Conservation (phyloP, 2,329 filamentous ascomycete species). For the Aspergillus sp. region DNA sequence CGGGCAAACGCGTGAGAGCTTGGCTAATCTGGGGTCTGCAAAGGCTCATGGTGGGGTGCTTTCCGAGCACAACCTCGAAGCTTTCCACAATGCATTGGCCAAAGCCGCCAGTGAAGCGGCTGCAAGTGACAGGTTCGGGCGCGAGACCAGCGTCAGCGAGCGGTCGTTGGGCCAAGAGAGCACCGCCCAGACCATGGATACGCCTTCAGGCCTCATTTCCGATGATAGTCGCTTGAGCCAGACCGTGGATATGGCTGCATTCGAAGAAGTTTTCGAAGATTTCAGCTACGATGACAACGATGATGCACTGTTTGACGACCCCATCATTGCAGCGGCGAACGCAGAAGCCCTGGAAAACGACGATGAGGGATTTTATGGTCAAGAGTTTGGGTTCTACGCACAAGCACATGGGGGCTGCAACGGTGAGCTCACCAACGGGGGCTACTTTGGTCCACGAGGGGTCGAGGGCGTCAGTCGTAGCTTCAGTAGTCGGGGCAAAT, state of each 20-base stretch:
- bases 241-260: conserved; percentile 41
- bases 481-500: conserved; percentile 71
- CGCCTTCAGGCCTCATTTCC: conserved; percentile 50
- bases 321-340: conserved; percentile 92
- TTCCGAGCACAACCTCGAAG: conserved; percentile 62
- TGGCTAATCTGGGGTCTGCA: conserved; percentile 38
- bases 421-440: conserved; percentile 72
- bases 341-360: conserved; percentile 91
- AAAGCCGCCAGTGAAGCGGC: conserved; percentile 77
- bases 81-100: conserved; percentile 82
- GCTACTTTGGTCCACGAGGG: conserved; percentile 81
- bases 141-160: conserved; percentile 56
- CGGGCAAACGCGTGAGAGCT: conserved; percentile 29
- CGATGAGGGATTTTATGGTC: conserved; percentile 89
- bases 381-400: conserved; percentile 96
- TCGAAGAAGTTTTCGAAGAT: conserved; percentile 49
- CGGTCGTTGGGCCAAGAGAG: conserved; percentile 40
- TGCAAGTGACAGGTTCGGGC: conserved; percentile 72
- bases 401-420: conserved; percentile 51
- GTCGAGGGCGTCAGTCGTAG: conserved; percentile 63
- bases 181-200: conserved; percentile 39
- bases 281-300: conserved; percentile 63
- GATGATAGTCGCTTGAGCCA: conserved; percentile 55
- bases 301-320: conserved; percentile 76
- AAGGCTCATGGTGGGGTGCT: conserved; percentile 41